A percentile compares a stretch with the other conserved stretches of the same genome.
Conservation (phyloP, 257 asterid species). For the Plantago elongata region DNA sequence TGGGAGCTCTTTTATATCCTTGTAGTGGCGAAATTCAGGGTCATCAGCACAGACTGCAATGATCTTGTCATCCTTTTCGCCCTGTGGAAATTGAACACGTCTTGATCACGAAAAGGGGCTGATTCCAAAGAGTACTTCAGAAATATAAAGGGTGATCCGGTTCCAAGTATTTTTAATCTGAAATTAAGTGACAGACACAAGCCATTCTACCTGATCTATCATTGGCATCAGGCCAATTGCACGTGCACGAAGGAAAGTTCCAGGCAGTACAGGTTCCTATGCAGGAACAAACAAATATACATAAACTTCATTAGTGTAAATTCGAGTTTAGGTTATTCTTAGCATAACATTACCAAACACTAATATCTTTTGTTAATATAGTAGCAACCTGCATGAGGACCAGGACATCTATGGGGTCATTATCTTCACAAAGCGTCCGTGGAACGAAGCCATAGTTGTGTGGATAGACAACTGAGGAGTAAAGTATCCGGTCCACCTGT, state of each 20-base stretch:
- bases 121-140: neutral
- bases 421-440: slow-evolving; percentile 84
- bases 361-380: neutral
- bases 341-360: neutral
- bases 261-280: slow-evolving; percentile 86
- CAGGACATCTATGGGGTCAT: slow-evolving; percentile 86
- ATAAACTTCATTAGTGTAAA: neutral
- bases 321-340: neutral
- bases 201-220: slow-evolving; percentile 76
- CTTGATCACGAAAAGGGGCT: neutral
- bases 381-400: slow-evolving; percentile 79
- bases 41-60: slow-evolving; percentile 94
- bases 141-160: slow-evolving; percentile 1
- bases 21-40: slow-evolving; percentile 78
- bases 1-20: slow-evolving; percentile 65
- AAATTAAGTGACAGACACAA: neutral
- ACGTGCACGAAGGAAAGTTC: slow-evolving; percentile 87
- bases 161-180: neutral
- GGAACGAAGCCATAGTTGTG: slow-evolving; percentile 95
- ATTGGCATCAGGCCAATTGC: slow-evolving; percentile 97
- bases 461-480: slow-evolving; percentile 94
- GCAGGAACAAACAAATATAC: neutral
- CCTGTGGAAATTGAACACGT: slow-evolving; percentile 31
- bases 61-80: slow-evolving; percentile 87
- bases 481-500: slow-evolving; percentile 83